A percentile compares a stretch with the other conserved stretches of the same genome.
Conservation (phyloP, 2,329 filamentous ascomycete species). For the Colletotrichum neosansevieriae region DNA sequence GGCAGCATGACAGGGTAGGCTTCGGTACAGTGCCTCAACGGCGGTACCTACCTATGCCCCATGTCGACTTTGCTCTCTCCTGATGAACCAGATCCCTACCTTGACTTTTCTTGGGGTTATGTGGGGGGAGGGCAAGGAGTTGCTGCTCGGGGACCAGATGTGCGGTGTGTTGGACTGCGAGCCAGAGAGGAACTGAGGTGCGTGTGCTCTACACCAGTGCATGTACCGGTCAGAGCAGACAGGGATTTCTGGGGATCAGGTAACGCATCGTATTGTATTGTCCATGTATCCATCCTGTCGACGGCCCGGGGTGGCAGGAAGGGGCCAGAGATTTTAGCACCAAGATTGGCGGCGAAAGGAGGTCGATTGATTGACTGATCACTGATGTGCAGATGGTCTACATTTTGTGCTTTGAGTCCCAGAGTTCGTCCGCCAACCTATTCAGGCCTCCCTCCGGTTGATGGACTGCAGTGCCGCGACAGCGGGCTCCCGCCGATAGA, state of each 20-base stretch:
- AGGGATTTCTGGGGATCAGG: conserved; percentile 28
- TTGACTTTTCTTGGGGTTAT: conserved; percentile 23
- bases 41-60: conserved; percentile 22
- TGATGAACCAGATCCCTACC: conserved; percentile 39
- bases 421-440: neutral
- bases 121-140: conserved; percentile 29
- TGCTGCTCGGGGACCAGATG: conserved; percentile 36
- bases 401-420: conserved; percentile 14
- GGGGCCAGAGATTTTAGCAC: conserved; percentile 21
- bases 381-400: conserved; percentile 32
- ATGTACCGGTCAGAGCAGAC: conserved; percentile 37
- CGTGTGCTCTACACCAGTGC: conserved; percentile 30
- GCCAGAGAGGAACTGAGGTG: conserved; percentile 23
- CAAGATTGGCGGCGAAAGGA: conserved; percentile 35
- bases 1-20: conserved; percentile 1
- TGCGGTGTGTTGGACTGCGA: conserved; percentile 41
- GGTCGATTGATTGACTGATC: conserved; percentile 30
- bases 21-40: conserved; percentile 33
- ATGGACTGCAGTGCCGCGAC: neutral
- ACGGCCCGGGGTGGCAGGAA: conserved; percentile 21
- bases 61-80: conserved; percentile 27
- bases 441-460: neutral
- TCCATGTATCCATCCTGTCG: conserved; percentile 35
- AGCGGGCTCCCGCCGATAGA: neutral
- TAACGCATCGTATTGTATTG: conserved; percentile 41